Base-by-base conservation (phyloP, 208 protist species). In the Pavlovales sp. region DNA sequence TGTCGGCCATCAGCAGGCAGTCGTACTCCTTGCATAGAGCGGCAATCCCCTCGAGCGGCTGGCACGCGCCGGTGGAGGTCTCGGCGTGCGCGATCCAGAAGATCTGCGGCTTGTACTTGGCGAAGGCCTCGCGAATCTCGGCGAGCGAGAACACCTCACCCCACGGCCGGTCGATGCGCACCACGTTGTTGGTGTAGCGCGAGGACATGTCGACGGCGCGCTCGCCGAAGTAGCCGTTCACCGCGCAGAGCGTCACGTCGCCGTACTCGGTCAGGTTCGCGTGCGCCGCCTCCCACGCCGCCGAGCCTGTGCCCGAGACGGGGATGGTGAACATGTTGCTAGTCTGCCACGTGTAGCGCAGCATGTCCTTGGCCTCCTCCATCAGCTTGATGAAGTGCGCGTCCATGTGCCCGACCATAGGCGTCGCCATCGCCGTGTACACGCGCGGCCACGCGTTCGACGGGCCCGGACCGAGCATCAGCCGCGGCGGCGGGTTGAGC, bases 281-380 rank as follows among this genome's bases (percentile, higher is more conserved):
- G 57, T 88, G 42, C 11, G 34, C 57, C 2, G 86, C 84, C 47
- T 92, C 90, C 90, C 22, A 76, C 30, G 90, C 90, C 11, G 86
- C 90, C 14, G 80, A 88, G 57, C 90, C 90, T 10, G 90, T 92
- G 30, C 86, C 90, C 7, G 67, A 85, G 14, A 92, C 90, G 34
- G 90, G 86, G 32, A 92, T 28, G 2, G 90, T 92, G 57, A 90
- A 90, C 8, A 8, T 39, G 88, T 92, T 92, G 18, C 81, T 75
- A 1, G 90, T 92, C 90, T 92, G 90, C 40, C 32, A 92, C 18
- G 57, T 30, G 85, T 92, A 92, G 30, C 88, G 88, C 38, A 92
- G 66, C 57, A 92, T 18, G 26, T 38, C 71, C 83, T 89, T 86
- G 10, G 80, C 78, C n/a, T 92, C 90, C 76, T 90, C 87, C 87